These are phyloP conservation scores for Ascodesmis nigricans DNA, from an alignment of 495 filamentous ascomycete genomes.

Conservation along the genomic window DNA sequence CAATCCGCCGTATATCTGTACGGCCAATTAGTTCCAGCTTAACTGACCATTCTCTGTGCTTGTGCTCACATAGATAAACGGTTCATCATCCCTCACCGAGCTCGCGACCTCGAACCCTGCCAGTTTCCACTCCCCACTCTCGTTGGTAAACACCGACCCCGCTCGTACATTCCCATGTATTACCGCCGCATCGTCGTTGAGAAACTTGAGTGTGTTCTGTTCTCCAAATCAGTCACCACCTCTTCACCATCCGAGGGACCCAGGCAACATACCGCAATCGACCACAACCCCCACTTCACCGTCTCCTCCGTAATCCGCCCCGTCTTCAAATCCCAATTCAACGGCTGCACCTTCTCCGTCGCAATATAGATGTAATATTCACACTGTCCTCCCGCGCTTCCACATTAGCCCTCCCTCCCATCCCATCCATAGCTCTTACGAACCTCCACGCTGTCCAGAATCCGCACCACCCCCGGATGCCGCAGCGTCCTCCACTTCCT, in stretches of 20 bases:
- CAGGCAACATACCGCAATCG: constrained; percentile 42
- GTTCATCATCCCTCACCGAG: constrained; percentile 85
- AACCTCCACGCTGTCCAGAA: constrained; percentile 87
- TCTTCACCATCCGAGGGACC: not conserved
- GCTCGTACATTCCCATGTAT: constrained; percentile 70
- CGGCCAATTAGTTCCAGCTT: too few species aligned
- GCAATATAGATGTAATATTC: constrained; percentile 87
- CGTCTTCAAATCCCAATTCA: constrained; percentile 67
- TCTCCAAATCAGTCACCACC: constrained; percentile 3
- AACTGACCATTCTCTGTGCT: too few species aligned
- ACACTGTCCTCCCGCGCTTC: not conserved
- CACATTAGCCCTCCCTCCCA: not conserved
- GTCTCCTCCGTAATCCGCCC: constrained; percentile 72
- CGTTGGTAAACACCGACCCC: constrained; percentile 70
- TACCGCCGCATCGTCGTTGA: constrained; percentile 79
- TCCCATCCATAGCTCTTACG: constrained; percentile 4
- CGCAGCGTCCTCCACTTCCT: constrained; percentile 77
- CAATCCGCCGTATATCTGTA: constrained; percentile 60
- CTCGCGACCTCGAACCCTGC: constrained; percentile 84
- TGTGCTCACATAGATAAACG: constrained; percentile 61
- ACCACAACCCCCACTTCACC: constrained; percentile 82
- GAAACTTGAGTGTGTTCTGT: constrained; percentile 78
- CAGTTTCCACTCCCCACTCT: constrained; percentile 95
- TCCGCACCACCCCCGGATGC: constrained; percentile 82
- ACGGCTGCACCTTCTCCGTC: constrained; percentile 66